A percentile compares a stretch with the other conserved stretches of the same genome.
Evolutionary conservation across 768 basidiomycete genomes (phyloP).

Genomic region (Brasilioporus rufonigricans): DNA sequence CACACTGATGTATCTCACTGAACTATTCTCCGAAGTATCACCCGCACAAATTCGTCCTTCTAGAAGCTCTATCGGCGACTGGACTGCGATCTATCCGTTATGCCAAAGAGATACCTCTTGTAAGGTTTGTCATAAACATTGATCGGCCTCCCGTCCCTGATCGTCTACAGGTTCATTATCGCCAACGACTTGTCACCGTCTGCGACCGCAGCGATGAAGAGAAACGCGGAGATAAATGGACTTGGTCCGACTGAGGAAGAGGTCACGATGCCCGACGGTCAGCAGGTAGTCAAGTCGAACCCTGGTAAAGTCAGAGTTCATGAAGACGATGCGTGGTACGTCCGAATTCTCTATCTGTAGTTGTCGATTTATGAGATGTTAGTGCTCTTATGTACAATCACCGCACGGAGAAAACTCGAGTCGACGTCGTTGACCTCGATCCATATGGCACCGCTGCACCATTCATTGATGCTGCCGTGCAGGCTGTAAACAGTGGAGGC

Average conservation of each 20-base stretch:
- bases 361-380: neutral
- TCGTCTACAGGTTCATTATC: slow-evolving; percentile 77
- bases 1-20: slow-evolving; percentile 1
- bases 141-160: slow-evolving; percentile 8
- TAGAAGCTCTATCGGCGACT: slow-evolving; percentile 95
- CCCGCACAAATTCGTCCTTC: slow-evolving; percentile 68
- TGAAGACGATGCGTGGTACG: slow-evolving; percentile 93
- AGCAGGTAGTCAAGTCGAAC: slow-evolving; percentile 11
- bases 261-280: slow-evolving; percentile 8
- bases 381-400: slow-evolving; percentile 92
- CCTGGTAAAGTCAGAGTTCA: slow-evolving; percentile 72
- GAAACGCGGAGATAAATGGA: slow-evolving; percentile 82
- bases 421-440: slow-evolving; percentile 96
- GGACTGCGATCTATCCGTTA: slow-evolving; percentile 96
- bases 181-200: slow-evolving; percentile 90
- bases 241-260: slow-evolving; percentile 43
- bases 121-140: slow-evolving; percentile 55
- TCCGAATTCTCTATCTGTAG: neutral
- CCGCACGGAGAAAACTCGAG: slow-evolving; percentile 65
- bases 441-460: slow-evolving; percentile 98
- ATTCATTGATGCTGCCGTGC: slow-evolving; percentile 93
- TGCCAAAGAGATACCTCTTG: slow-evolving; percentile 91
- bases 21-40: slow-evolving; percentile 38
- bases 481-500: slow-evolving; percentile 87
- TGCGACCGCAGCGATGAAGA: slow-evolving; percentile 81